A percentile compares a stretch with the other conserved stretches of the same genome.
Conservation (phyloP, 306 rosid species). For the Prunus fruticosa region DNA sequence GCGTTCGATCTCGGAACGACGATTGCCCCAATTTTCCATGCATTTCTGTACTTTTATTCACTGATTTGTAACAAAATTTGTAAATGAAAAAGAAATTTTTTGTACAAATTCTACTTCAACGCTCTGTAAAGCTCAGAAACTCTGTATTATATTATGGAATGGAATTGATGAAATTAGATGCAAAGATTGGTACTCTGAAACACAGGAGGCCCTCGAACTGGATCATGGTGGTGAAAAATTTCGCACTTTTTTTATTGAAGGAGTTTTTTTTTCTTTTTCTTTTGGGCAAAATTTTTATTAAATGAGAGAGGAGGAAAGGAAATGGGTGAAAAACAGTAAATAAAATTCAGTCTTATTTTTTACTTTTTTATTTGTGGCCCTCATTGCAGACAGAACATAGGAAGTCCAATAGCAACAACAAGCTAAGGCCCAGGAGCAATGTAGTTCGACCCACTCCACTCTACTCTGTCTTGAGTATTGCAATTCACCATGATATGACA, state of each 20-base stretch:
- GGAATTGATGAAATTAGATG: too few species aligned
- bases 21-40: constrained; percentile 61
- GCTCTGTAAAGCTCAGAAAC: too few species aligned
- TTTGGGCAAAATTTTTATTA: background rate
- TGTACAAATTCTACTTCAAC: background rate
- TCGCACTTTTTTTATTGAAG: background rate
- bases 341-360: background rate
- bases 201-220: too few species aligned
- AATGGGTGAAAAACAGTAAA: background rate
- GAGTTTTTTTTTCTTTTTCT: background rate
- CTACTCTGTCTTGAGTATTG: too few species aligned
- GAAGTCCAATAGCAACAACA: too few species aligned
- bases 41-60: constrained; percentile 30
- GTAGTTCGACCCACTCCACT: too few species aligned
- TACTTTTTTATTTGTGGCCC: too few species aligned
- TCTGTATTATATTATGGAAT: too few species aligned
- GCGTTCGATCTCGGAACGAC: constrained; percentile 88
- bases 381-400: too few species aligned
- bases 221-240: background rate
- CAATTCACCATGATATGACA: too few species aligned
- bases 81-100: background rate
- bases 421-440: too few species aligned
- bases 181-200: too few species aligned
- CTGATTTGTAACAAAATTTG: background rate
- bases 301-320: background rate